phyloP scores from a whole-genome alignment of 257 asterid species.

The Gentiana macrophylla region DNA sequence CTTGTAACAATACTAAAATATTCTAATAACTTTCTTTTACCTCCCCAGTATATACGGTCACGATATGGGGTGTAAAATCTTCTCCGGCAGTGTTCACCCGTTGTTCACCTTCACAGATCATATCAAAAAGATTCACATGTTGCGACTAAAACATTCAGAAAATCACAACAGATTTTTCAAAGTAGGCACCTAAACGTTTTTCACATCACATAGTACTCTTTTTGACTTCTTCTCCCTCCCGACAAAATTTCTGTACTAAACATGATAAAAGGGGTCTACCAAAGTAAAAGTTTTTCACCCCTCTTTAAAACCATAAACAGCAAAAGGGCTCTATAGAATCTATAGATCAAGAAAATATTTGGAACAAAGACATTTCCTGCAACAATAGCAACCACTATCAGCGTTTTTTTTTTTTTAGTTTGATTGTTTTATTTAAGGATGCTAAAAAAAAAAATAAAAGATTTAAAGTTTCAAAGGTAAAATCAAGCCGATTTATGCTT shows the following conservation, averaged over 20 bases:
- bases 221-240: background rate
- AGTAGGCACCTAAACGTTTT: no score
- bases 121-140: background rate
- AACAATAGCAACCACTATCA: no score
- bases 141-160: background rate
- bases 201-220: background rate
- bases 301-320: no score
- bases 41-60: slow-evolving; percentile 82
- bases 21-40: slow-evolving; percentile 21
- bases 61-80: slow-evolving; percentile 79
- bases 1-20: background rate
- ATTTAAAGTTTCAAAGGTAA: no score
- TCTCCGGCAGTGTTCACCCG: slow-evolving; percentile 79
- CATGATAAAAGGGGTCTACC: background rate
- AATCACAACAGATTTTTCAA: background rate
- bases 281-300: background rate
- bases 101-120: slow-evolving; percentile 56
- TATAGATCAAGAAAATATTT: no score
- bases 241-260: background rate
- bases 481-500: no score
- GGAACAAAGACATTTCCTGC: no score
- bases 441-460: no score
- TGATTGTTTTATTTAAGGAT: no score
- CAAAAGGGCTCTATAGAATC: no score
- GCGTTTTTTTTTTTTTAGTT: no score